Base-by-base conservation (phyloP, 768 basidiomycete species). In the Pleurotus tuoliensis region DNA sequence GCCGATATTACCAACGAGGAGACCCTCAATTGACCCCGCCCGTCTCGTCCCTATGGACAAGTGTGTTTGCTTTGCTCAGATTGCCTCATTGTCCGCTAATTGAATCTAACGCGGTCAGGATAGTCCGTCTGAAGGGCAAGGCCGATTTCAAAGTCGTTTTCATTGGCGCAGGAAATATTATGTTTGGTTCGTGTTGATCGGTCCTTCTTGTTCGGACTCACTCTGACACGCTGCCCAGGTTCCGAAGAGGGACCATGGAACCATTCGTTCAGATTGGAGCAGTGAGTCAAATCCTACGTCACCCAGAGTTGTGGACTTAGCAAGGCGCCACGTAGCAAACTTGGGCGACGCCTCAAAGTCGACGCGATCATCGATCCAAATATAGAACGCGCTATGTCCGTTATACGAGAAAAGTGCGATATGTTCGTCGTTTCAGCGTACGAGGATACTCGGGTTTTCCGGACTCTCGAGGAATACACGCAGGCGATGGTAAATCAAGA, bases 341-440 rank as follows among this genome's bases (percentile, higher is more conserved):
- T 98, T 59, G 95, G 95, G 46, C 87, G 86, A 22, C 91, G 95
- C 61, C 89, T 98, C 71, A 97, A 96, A 70, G 93, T 98, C 57
- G 85, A 94, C 61, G 95, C 92, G 25, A 76, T 98, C 57, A 87
- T 98, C 66, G 96, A 98, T 70, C 96, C 96, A 16, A 86, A 84
- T 20, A 77, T 83, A 55, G 87, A 90, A 44, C 91, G 92, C 59
- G 92, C 94, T 18, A 76, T 79, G 11, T 76, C 84, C 20, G 88
- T 89, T 24, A 85, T 98, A 59, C 80, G 87, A 68, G 88, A 91
- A 74, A 98, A 97, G 79, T 84, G 92, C 67, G 88, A 89, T 65
- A 90, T 90, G 13, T 94, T 95, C 79, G 95, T 97, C 72, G 82
- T 88, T 58, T 90, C 90, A 34, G 95, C 95, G n/a, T 98, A 98